Base-by-base conservation (phyloP, 1,139 yeast genomes). In the Hansenula anomala region DNA sequence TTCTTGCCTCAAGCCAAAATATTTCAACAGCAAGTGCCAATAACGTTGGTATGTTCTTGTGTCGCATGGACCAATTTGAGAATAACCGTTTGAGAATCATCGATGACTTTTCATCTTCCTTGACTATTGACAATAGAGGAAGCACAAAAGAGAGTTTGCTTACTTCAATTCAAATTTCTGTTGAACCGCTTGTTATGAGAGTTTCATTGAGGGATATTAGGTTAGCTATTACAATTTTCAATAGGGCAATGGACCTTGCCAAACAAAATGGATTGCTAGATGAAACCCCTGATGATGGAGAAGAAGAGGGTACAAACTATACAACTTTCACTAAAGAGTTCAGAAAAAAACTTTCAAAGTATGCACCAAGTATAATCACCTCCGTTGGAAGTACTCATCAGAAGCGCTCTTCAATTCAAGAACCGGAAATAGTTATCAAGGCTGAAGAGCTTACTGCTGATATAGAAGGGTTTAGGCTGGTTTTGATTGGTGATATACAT, bases 401-500 rank as follows among this genome's bases (percentile, higher is more conserved):
- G 2, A 46, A 38, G 10, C 47, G 44, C 19, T 37, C 42, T 3
- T 35, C 44, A 2, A 39, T 40, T n/a, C 34, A 43, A 16, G 59
- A 57, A 25, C 54, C 67, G 1, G 63, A 61, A 10, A 64, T 75
- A 1, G 55, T 78, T 1, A 61, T 87, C 9, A 75, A 78, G 42
- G 90, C 86, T 0, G 98, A 92, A 59, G 80, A 78, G 36, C 61
- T 92, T 40, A 69, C 63, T 36, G 84, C 84, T 1, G 78, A 78
- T 37, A 63, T 89, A 48, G 94, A 88, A 18, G 98, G 98, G 0
- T 58, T 88, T 45, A 72, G 98, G 46, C 66, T 92, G 44, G 95
- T 94, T 3, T 66, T 92, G 36, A 88, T 94, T 51, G 98, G 97
- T 51, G 95, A 88, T 59, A 83, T 88, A 35, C 95, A 92, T 56